Conservation (phyloP, 2,329 filamentous ascomycete genomes). For the Colletotrichum sp. region DNA sequence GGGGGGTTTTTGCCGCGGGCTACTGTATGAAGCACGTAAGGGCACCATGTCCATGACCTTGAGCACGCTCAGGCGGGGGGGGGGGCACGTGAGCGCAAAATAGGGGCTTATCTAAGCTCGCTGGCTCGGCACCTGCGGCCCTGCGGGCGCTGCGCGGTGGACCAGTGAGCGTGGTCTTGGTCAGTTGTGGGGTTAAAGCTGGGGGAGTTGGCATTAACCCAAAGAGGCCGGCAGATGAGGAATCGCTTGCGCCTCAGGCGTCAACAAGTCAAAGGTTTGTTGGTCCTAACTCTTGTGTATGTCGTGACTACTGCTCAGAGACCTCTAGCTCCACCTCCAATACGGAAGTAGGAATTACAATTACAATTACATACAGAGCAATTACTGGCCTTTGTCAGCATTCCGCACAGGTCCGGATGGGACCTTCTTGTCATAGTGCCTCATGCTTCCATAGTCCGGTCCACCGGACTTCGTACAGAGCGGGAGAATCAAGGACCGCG, state of each 20-base stretch:
- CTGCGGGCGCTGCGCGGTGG: background rate
- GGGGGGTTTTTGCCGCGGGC: background rate
- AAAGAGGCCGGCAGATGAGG: background rate
- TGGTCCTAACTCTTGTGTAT: background rate
- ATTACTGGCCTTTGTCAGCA: background rate
- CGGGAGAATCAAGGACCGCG: background rate
- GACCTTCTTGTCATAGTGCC: background rate
- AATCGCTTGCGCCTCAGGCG: background rate
- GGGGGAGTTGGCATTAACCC: background rate
- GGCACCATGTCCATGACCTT: background rate
- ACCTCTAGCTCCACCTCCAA: background rate
- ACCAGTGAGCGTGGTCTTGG: background rate
- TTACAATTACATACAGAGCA: background rate
- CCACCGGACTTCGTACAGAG: background rate
- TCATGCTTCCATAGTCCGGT: background rate
- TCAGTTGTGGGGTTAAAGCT: background rate
- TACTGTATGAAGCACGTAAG: background rate
- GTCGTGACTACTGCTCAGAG: background rate
- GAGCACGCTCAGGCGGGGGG: background rate
- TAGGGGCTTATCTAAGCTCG: background rate
- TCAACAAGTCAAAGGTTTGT: background rate
- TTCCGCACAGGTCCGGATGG: background rate
- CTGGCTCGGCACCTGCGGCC: background rate
- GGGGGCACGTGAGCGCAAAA: background rate
- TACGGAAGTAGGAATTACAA: background rate